Base-by-base conservation (phyloP, 2,329 filamentous ascomycete species). In the Penicillium thymicola region DNA sequence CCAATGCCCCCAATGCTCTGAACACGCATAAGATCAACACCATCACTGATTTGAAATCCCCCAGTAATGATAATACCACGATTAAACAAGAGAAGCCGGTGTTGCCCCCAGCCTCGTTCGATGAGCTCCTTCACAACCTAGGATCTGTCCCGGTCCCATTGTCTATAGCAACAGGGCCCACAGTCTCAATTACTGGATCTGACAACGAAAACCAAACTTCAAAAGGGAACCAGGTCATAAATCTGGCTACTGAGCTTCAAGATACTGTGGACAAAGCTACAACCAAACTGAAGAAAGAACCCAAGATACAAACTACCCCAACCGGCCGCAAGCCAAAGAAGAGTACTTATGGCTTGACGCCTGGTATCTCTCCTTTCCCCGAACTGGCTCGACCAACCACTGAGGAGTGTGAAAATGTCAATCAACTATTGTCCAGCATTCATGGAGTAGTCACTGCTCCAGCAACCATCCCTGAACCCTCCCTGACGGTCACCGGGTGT, bases 381-480 rank as follows among this genome's bases (percentile, higher is more conserved):
- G 78, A 87, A 55, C 88, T 84, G 70, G 64, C 72, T 3, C 81
- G 80, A 54, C 90, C 90, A 0, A 91, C 87, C 0, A 66, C 79
- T 0, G 82, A 85, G 49, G 85, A 90, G 64, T 92, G 89, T 67
- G 80, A 87, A 60, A 81, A 88, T 65, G 88, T 93, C 5, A 83
- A 85, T 54, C 75, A 78, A 1, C 76, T 93, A 2, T 81, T 95
- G 0, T 81, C 85, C 1, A 78, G 79, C 13, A 70, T 85, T 0
- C 89, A 95, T 65, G 89, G 88, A 2, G 79, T 84, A 52, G 81
- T 88, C 14, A 77, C 78, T 45, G 79, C 82, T 1, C 90, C 90
- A 0, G 78, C 83, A n/a, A 82, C 79, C 1, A 84, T 92, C 9
- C 88, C 89, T 1, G 78, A 82, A 5, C 88, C 89, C 0, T 90